phyloP scores from a whole-genome alignment of 2,329 filamentous ascomycete genomes.

The Penicillium polonicum region DNA sequence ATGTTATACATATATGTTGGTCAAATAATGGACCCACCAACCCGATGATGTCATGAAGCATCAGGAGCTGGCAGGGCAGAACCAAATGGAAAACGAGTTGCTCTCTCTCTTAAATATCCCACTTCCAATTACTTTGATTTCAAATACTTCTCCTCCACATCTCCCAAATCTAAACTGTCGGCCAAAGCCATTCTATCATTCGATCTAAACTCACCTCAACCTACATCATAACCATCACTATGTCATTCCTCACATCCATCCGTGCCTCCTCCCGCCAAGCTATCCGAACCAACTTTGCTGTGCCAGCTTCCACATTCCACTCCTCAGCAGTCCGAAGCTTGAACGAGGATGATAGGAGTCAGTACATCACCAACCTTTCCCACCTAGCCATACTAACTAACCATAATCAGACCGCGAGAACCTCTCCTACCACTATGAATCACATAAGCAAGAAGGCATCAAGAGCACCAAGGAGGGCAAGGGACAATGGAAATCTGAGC shows the following conservation, averaged over 20 bases:
- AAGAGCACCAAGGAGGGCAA: slow-evolving; percentile 56
- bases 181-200: background rate
- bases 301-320: slow-evolving; percentile 28
- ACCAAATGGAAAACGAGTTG: background rate
- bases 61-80: background rate
- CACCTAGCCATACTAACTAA: background rate
- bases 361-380: slow-evolving; percentile 6
- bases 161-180: background rate
- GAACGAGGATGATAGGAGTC: slow-evolving; percentile 40
- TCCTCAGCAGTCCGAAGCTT: slow-evolving; percentile 29
- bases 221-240: slow-evolving; percentile 16
- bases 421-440: slow-evolving; percentile 47
- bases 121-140: background rate
- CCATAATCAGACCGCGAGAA: slow-evolving; percentile 41
- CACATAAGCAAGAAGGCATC: slow-evolving; percentile 62
- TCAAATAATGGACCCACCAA: background rate
- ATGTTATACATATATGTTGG: background rate
- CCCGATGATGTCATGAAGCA: slow-evolving; percentile 4
- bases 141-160: background rate
- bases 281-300: slow-evolving; percentile 19
- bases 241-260: slow-evolving; percentile 38
- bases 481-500: slow-evolving; percentile 72
- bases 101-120: background rate
- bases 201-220: background rate
- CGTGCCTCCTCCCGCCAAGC: slow-evolving; percentile 27